phyloP scores from a whole-genome alignment of 139 green algal species.

The Ettlia oleoabundans region DNA sequence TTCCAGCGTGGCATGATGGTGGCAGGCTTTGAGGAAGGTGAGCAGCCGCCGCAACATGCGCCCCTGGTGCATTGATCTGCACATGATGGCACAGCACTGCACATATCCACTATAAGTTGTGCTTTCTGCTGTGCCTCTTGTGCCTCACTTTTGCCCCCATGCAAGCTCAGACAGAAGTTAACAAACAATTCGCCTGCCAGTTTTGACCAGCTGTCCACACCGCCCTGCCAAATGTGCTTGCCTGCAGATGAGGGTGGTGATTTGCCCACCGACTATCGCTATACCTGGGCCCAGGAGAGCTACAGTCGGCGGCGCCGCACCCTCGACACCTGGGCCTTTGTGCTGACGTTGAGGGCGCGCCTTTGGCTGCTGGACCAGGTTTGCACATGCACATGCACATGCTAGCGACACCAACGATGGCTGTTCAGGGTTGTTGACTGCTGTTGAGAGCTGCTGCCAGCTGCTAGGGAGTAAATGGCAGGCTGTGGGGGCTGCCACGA shows the following conservation, averaged over 20 bases:
- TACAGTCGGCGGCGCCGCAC: slow-evolving; percentile 74
- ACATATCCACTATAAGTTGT: no score
- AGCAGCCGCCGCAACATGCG: neutral
- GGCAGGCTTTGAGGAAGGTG: slow-evolving; percentile 48
- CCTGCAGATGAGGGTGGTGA: neutral
- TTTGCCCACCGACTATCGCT: slow-evolving; percentile 55
- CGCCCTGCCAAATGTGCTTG: neutral
- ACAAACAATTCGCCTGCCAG: no score
- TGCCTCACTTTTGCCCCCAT: no score
- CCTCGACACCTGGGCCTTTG: slow-evolving; percentile 88
- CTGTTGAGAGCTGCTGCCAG: no score
- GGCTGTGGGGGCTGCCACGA: no score
- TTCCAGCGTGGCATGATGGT: slow-evolving; percentile 47
- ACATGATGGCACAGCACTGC: neutral
- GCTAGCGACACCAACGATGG: neutral
- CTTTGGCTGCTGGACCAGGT: slow-evolving; percentile 87
- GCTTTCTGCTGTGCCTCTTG: no score
- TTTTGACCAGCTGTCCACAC: neutral
- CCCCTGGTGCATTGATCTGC: neutral
- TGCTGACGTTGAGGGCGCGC: slow-evolving; percentile 69
- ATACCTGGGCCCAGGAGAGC: slow-evolving; percentile 81
- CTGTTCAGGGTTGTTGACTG: neutral
- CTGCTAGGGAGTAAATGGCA: no score
- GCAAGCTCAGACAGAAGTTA: no score
- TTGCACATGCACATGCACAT: slow-evolving; percentile 29